Percentiles rank a stretch among this genome's conserved stretches.
Conservation (phyloP, 345 rosid genomes). For the Citrus maxima region DNA sequence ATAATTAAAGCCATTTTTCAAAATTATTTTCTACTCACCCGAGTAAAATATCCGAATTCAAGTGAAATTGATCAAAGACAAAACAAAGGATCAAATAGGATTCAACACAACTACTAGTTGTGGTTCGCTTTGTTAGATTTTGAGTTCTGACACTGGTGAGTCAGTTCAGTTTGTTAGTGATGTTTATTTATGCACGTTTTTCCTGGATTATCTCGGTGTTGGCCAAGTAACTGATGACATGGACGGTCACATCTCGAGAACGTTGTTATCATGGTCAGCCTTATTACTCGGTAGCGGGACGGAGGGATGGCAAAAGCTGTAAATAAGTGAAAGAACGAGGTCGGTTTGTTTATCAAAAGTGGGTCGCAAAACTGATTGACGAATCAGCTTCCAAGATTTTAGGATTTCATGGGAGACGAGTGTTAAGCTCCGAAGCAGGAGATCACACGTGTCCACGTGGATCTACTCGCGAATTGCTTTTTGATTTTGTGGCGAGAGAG, state of each 20-base stretch:
- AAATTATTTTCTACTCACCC: background rate
- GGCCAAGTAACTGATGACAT: background rate
- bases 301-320: constrained; percentile 19
- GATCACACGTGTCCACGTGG: constrained; percentile 3
- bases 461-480: background rate
- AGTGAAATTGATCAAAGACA: background rate
- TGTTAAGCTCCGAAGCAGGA: background rate
- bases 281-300: constrained; percentile 15
- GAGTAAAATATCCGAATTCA: background rate
- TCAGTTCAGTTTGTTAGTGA: background rate
- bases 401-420: background rate
- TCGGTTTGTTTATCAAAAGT: background rate
- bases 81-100: background rate
- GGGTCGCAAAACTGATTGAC: background rate
- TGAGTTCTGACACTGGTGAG: background rate
- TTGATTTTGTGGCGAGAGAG: background rate
- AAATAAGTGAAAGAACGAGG: constrained; percentile 15
- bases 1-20: background rate
- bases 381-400: constrained; percentile 6
- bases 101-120: background rate
- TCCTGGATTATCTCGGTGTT: constrained; percentile 19
- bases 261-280: background rate
- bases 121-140: background rate
- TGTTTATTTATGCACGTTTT: constrained; percentile 18
- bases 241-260: constrained; percentile 5